These are phyloP conservation scores for Colletotrichum theobromicola DNA, from an alignment of 2,329 filamentous ascomycete species.

Conservation along the genomic window DNA sequence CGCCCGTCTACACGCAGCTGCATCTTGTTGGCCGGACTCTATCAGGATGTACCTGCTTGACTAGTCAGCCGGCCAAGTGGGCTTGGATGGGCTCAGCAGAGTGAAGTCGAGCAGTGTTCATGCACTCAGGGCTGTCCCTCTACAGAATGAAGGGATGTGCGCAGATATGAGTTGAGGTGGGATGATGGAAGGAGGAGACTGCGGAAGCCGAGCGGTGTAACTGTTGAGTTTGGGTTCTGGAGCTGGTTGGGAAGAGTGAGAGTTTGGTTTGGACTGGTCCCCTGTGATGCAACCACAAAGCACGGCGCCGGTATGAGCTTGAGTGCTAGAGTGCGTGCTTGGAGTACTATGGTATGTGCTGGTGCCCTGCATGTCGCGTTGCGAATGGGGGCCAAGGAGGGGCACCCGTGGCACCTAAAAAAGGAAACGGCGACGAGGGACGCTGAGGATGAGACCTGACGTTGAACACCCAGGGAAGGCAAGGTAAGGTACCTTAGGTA, in stretches of 20 bases:
- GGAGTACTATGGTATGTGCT: background rate
- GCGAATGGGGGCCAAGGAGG: conserved; percentile 8
- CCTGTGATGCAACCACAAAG: background rate
- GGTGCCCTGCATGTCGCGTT: background rate
- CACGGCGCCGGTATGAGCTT: background rate
- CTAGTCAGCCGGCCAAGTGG: background rate
- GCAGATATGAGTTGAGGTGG: background rate
- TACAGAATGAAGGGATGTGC: background rate
- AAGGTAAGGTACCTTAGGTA: background rate
- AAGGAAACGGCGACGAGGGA: background rate
- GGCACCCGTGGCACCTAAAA: conserved; percentile 18
- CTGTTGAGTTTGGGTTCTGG: conserved; percentile 7
- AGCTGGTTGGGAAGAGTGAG: conserved; percentile 5
- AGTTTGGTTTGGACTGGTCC: background rate
- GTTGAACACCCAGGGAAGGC: background rate
- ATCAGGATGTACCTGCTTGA: conserved; percentile 9
- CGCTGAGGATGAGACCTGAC: background rate
- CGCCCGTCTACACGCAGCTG: background rate
- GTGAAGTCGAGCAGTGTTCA: background rate
- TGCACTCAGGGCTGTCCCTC: background rate
- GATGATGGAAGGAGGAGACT: background rate
- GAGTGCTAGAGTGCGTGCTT: background rate
- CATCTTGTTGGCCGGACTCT: background rate
- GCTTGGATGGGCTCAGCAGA: background rate
- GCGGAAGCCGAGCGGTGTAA: conserved; percentile 3